phyloP scores from a whole-genome alignment of 805 yeast species.

The Citeromyces matritensis region DNA sequence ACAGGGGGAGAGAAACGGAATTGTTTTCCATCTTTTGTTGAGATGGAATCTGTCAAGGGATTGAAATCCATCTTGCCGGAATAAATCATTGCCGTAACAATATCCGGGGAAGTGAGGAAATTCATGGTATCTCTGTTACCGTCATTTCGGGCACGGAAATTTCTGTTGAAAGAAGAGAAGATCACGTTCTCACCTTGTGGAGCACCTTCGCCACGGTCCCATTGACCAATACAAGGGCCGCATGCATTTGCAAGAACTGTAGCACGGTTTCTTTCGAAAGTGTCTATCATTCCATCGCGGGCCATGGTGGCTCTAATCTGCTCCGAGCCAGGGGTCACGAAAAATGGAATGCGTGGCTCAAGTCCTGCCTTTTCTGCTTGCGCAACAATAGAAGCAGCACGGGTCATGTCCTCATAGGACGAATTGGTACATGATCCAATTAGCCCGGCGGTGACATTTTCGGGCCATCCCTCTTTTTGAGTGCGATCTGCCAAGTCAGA shows the following conservation, averaged over 20 bases:
- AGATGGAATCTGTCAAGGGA: conserved; percentile 75
- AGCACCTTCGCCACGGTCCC: conserved; percentile 92
- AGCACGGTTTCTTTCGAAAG: conserved; percentile 81
- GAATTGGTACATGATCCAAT: conserved; percentile 99
- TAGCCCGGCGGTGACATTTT: conserved; percentile 75
- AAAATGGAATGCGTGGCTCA: conserved; percentile 81
- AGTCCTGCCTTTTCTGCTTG: conserved; percentile 91
- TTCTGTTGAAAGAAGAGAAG: conserved; percentile 94
- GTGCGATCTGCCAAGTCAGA: conserved; percentile 39
- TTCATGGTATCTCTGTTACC: conserved; percentile 97
- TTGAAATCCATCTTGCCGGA: conserved; percentile 88
- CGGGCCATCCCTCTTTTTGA: conserved; percentile 69
- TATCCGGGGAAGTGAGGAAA: conserved; percentile 93
- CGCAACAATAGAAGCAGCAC: conserved; percentile 78
- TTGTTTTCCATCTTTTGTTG: conserved; percentile 63
- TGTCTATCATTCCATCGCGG: conserved; percentile 79
- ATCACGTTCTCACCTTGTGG: conserved; percentile 57
- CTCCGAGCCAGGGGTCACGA: conserved; percentile 97
- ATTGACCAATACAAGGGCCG: conserved; percentile 99
- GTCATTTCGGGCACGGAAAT: conserved; percentile 94
- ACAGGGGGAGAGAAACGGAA: conserved; percentile 70
- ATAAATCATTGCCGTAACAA: conserved; percentile 93
- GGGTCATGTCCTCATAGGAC: conserved; percentile 94
- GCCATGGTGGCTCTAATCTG: conserved; percentile 95
- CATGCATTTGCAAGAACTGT: conserved; percentile 92